Evolutionary conservation across 129 eudicot genomes (phyloP).

Genomic region (Helichrysum umbraculigerum): DNA sequence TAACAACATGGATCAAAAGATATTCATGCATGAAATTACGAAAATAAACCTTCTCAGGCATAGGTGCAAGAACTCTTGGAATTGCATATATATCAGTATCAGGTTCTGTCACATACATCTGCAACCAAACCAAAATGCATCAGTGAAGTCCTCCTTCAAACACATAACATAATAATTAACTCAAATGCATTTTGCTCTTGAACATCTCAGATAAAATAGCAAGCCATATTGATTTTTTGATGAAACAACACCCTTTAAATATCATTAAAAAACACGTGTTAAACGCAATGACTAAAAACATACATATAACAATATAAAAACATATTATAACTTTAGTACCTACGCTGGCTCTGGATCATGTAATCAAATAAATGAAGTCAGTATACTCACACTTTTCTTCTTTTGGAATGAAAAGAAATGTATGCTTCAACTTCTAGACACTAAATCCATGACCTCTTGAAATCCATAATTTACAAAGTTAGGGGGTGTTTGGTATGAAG

Average conservation of each 20-base stretch:
- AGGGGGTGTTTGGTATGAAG: too few relatives aligned
- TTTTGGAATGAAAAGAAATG: background rate
- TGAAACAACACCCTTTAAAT: background rate
- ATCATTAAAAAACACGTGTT: background rate
- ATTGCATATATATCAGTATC: conserved; percentile 94
- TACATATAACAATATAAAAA: background rate
- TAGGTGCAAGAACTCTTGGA: conserved; percentile 95
- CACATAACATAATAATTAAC: background rate
- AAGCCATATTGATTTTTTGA: background rate
- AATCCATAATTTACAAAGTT: too few relatives aligned
- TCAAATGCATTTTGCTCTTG: background rate
- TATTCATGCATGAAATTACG: conserved; percentile 8
- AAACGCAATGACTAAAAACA: too few relatives aligned
- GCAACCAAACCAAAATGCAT: conserved; percentile 30
- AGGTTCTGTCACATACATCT: conserved; percentile 99
- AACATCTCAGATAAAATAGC: background rate
- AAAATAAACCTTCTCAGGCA: conserved; percentile 80
- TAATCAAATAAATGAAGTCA: background rate
- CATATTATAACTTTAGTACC: background rate
- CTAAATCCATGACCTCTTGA: too few relatives aligned
- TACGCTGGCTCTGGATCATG: background rate
- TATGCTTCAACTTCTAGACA: too few relatives aligned
- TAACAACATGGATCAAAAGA: background rate
- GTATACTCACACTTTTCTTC: background rate
- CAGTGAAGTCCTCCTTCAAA: background rate